Evolutionary conservation across 129 eudicot genomes (phyloP).

Genomic region (Apium graveolens): DNA sequence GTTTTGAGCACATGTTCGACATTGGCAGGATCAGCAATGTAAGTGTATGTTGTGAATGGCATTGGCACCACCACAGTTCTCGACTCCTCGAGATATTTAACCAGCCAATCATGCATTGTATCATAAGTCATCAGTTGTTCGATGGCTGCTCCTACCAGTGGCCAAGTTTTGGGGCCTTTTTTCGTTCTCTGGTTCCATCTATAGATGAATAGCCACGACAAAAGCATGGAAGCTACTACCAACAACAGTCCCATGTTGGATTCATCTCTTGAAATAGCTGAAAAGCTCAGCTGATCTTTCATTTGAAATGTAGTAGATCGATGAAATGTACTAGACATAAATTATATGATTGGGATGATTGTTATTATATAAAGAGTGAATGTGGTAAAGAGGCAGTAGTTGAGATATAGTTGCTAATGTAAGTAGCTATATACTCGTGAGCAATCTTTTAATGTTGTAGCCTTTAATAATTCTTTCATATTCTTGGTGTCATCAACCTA

Average conservation of each 20-base stretch:
- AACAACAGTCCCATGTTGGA: constrained; percentile 10
- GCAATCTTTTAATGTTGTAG: constrained; percentile 47
- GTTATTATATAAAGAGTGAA: constrained; percentile 20
- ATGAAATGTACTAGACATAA: neutral
- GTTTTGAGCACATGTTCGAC: constrained; percentile 81
- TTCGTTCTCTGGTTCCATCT: constrained; percentile 57
- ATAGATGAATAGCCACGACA: constrained; percentile 63
- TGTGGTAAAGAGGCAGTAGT: constrained; percentile 24
- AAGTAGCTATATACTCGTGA: constrained; percentile 25
- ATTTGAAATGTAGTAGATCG: neutral
- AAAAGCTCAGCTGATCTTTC: neutral
- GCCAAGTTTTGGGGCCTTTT: constrained; percentile 85
- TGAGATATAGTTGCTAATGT: constrained; percentile 35
- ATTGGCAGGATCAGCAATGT: constrained; percentile 72
- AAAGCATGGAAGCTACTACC: constrained; percentile 23
- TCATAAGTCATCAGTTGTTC: constrained; percentile 50
- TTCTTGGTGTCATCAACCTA: constrained; percentile 53
- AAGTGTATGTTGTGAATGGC: constrained; percentile 75
- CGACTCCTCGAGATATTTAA: constrained; percentile 47
- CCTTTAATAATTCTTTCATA: constrained; percentile 25
- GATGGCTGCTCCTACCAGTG: constrained; percentile 68
- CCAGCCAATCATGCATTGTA: constrained; percentile 62
- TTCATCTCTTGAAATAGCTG: constrained; percentile 11
- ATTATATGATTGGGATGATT: neutral
- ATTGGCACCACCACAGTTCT: constrained; percentile 75